A percentile compares a stretch with the other conserved stretches of the same genome.
These are phyloP conservation scores for Suillus occidentalis DNA, from an alignment of 768 basidiomycete genomes.

Conservation along the genomic window DNA sequence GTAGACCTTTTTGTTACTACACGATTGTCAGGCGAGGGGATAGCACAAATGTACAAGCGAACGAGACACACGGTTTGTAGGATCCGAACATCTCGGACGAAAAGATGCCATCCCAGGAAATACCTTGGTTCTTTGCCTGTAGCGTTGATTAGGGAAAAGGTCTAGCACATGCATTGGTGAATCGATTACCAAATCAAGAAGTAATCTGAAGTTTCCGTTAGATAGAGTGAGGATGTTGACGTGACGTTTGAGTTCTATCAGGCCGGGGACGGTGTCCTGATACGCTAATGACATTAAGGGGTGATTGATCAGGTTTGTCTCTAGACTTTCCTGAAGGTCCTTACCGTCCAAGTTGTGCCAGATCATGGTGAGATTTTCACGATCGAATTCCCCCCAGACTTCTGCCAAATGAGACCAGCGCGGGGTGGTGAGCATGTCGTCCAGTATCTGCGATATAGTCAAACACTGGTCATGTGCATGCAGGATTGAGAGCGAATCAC, in stretches of 20 bases:
- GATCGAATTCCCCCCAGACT: conserved; percentile 43
- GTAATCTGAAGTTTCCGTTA: conserved; percentile 61
- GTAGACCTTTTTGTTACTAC: conserved; percentile 49
- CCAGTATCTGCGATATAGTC: conserved; percentile 46
- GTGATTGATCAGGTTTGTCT: not conserved
- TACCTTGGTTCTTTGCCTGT: conserved; percentile 58
- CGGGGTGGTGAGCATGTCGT: conserved; percentile 47
- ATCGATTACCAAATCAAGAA: conserved; percentile 55
- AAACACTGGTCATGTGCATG: not conserved
- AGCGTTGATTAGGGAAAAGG: not conserved
- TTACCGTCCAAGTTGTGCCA: conserved; percentile 65
- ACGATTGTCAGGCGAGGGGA: not conserved
- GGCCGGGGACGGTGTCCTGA: conserved; percentile 51
- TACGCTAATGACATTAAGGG: conserved; percentile 41
- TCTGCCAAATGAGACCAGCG: conserved; percentile 52
- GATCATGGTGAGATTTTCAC: conserved; percentile 44
- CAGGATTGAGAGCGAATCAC: conserved; percentile 24
- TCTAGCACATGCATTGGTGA: not conserved
- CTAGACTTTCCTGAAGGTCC: not conserved
- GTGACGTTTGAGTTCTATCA: conserved; percentile 51
- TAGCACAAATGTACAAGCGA: not conserved
- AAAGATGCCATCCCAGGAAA: conserved; percentile 67
- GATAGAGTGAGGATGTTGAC: conserved; percentile 54
- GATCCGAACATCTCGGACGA: conserved; percentile 59
- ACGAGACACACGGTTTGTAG: conserved; percentile 61